Base-by-base conservation (phyloP, 2,329 filamentous ascomycete genomes). In the Penicillium freii region DNA sequence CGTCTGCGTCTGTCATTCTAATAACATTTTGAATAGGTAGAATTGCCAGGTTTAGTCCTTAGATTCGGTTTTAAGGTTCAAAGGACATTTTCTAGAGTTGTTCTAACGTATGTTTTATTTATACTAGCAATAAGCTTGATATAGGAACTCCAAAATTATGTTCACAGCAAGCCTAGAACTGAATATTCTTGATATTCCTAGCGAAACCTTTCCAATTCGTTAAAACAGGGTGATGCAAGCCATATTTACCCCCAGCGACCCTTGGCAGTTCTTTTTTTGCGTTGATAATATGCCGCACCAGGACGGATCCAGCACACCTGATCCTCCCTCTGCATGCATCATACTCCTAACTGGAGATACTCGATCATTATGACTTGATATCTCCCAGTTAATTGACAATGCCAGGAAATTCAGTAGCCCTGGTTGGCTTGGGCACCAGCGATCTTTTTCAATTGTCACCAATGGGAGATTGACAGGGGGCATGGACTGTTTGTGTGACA, bases 241-340 rank as follows among this genome's bases (percentile, higher is more conserved):
- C 43, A 53, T 57, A 53, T 11, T 25, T 46, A 23, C 21, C 34
- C 10, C 21, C 49, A 42, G 34, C 15, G n/a, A 57, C 15, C 25
- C 43, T 47, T 47, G 49, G 54, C 49, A 29, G 21, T 9, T 36
- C 29, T 29, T 21, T 43, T 25, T 25, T n/a, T 11, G 36, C 10
- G 5, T 42, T 25, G 49, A 29, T 29, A 23, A 29, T 42, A 23
- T 53, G n/a, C 49, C n/a, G 42, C 34, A 53, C 15, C 29, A 42
- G 29, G 25, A 34, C 8, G 13, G 23, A 53, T 42, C 15, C 4
- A 47, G 27, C 42, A 45, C 40, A 52, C 27, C 49, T 57, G 49
- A 53, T 47, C 34, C n/a, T 57, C 47, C 34, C n/a, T 57, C 47
- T 40, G 25, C 34, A 23, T 53, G 54, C 21, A 42, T 54, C 25